These are phyloP conservation scores for Annulohypoxylon moriforme DNA, from an alignment of 495 filamentous ascomycete genomes.

Conservation along the genomic window DNA sequence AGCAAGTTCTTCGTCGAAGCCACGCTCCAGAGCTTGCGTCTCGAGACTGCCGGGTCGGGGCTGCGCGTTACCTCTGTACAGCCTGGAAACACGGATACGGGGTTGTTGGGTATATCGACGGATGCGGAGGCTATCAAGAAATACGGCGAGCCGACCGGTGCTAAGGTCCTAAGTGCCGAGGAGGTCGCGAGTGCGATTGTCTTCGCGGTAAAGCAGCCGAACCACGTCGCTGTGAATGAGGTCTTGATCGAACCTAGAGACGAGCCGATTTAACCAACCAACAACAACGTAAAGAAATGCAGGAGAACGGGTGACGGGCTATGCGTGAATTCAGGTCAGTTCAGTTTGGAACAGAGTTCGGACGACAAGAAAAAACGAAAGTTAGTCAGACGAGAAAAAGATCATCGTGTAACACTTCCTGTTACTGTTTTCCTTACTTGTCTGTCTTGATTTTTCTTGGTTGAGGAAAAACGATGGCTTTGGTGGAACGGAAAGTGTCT, in stretches of 20 bases:
- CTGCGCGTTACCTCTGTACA: constrained; percentile 73
- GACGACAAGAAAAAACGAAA: constrained; percentile 2
- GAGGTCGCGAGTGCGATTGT: constrained; percentile 74
- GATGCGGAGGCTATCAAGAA: constrained; percentile 76
- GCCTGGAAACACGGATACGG: constrained; percentile 73
- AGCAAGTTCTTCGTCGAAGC: constrained; percentile 81
- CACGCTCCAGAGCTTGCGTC: constrained; percentile 70
- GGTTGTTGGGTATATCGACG: constrained; percentile 71
- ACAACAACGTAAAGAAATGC: not conserved
- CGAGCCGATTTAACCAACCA: constrained; percentile 68
- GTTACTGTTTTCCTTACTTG: not conserved
- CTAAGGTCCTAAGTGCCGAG: constrained; percentile 70
- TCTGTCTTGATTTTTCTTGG: not conserved
- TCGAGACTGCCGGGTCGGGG: constrained; percentile 74
- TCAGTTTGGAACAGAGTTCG: too few relatives aligned
- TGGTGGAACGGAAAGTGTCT: not conserved
- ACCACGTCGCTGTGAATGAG: constrained; percentile 76
- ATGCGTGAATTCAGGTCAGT: not conserved
- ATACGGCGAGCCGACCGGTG: constrained; percentile 73
- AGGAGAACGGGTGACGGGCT: not conserved
- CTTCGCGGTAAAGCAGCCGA: constrained; percentile 71
- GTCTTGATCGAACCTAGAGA: constrained; percentile 77
- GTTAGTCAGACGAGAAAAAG: not conserved
- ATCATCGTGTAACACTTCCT: not conserved
- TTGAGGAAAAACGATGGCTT: not conserved